Evolutionary conservation across 2,329 filamentous ascomycete genomes (phyloP).

Genomic region (Botryosphaeria agaves): DNA sequence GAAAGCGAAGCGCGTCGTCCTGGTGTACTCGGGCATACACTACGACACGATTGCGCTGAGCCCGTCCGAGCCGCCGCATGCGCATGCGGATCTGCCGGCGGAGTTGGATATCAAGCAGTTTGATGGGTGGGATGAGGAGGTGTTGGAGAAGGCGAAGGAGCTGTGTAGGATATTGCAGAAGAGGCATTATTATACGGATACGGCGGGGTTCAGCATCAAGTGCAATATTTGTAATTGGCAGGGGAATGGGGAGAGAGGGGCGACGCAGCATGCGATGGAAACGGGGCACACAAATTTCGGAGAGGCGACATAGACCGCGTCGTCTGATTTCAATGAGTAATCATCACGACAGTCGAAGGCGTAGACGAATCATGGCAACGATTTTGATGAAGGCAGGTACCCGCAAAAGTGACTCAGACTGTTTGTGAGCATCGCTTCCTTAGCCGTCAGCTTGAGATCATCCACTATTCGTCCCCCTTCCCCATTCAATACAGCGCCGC

Average conservation of each 20-base stretch:
- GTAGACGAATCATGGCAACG: too few relatives aligned
- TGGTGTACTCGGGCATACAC: constrained; percentile 85
- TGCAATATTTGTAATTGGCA: constrained; percentile 60
- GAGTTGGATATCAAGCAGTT: constrained; percentile 72
- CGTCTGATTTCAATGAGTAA: too few relatives aligned
- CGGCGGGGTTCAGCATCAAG: constrained; percentile 56
- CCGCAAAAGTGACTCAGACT: too few relatives aligned
- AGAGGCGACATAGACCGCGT: constrained; percentile 19
- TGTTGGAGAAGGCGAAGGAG: constrained; percentile 39
- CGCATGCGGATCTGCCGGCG: constrained; percentile 40
- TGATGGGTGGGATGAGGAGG: constrained; percentile 34
- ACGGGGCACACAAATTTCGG: constrained; percentile 43
- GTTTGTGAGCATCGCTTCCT: too few relatives aligned
- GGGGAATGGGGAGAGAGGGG: constrained; percentile 47
- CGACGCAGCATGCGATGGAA: constrained; percentile 41
- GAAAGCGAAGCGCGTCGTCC: constrained; percentile 49
- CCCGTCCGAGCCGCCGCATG: constrained; percentile 39
- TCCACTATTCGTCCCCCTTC: too few relatives aligned
- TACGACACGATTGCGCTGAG: constrained; percentile 79
- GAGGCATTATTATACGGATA: constrained; percentile 79
- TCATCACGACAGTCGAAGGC: too few relatives aligned
- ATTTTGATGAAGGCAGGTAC: too few relatives aligned
- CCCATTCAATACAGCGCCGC: constrained; percentile 1
- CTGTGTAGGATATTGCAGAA: constrained; percentile 43
- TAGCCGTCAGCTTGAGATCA: too few relatives aligned